Percentiles rank a stretch among this genome's conserved stretches.
Evolutionary conservation across 108 stramenopile genomes (phyloP).

Genomic region (Pinguiococcus pyrenoidosus): DNA sequence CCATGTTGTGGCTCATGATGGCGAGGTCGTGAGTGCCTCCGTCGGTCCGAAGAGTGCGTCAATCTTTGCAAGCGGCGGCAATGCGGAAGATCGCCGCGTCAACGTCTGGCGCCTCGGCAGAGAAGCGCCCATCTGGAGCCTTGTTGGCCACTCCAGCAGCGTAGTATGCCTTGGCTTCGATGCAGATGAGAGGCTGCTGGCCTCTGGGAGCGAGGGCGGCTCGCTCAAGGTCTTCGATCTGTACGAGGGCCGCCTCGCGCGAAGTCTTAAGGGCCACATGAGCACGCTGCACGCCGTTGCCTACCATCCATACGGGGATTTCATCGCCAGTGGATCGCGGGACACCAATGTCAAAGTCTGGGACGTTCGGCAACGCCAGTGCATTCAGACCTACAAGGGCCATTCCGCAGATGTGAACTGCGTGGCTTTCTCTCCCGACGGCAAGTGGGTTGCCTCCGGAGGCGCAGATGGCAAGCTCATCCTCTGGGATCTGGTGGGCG

Average conservation of each 20-base stretch:
- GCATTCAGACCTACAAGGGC: constrained; percentile 26
- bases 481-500: constrained; percentile 19
- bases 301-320: constrained; percentile 26
- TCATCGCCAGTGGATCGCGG: constrained; percentile 9
- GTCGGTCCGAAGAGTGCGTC: no score
- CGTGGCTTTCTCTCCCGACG: constrained; percentile 19
- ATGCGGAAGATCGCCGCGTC: constrained; percentile 14
- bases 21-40: no score
- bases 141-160: constrained; percentile 1
- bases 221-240: constrained; percentile 17
- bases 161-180: constrained; percentile 14
- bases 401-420: constrained; percentile 9
- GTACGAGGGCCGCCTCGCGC: constrained; percentile 3
- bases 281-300: background rate
- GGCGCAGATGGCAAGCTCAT: constrained; percentile 6
- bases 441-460: constrained; percentile 16
- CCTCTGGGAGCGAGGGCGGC: constrained; percentile 6
- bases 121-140: constrained; percentile 1
- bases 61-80: constrained; percentile 20
- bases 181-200: background rate
- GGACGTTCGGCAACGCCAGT: constrained; percentile 16
- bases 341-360: constrained; percentile 19
- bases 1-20: no score
- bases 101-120: constrained; percentile 17
- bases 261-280: constrained; percentile 10